A percentile compares a stretch with the other conserved stretches of the same genome.
Conservation (phyloP, 257 asterid genomes). For the Haberlea rhodopensis region DNA sequence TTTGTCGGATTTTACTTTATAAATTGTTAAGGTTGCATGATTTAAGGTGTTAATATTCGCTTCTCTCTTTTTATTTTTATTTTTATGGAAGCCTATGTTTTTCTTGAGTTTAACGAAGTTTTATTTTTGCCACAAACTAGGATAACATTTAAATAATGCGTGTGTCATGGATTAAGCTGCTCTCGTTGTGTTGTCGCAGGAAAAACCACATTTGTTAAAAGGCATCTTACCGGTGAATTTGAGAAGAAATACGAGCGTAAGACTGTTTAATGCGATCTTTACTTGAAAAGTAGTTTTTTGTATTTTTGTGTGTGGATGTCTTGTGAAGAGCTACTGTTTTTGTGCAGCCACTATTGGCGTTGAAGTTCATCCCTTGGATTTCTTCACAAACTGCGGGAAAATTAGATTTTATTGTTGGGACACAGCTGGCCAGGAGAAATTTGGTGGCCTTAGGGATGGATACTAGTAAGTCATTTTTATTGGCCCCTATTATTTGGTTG, state of each 20-base stretch:
- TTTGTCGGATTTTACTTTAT: background rate
- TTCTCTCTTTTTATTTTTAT: background rate
- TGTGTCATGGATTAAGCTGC: background rate
- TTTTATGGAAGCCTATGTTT: background rate
- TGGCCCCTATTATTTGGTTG: background rate
- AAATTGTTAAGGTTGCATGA: background rate
- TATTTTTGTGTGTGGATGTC: background rate
- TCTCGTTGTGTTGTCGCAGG: constrained; percentile 39
- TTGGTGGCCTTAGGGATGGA: constrained; percentile 95
- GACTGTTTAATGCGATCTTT: constrained; percentile 12
- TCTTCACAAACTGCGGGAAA: constrained; percentile 76
- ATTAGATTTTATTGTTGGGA: constrained; percentile 89
- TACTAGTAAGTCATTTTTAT: constrained; percentile 61
- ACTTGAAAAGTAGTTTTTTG: background rate
- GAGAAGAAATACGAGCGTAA: constrained; percentile 94
- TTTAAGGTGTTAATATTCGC: background rate
- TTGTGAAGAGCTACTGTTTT: background rate
- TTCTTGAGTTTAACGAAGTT: background rate
- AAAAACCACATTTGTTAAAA: constrained; percentile 84
- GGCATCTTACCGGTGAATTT: constrained; percentile 91
- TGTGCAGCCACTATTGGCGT: constrained; percentile 81
- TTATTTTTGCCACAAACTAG: background rate
- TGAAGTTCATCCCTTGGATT: constrained; percentile 87
- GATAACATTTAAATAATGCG: background rate
- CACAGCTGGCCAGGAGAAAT: constrained; percentile 93